Evolutionary conservation across 306 rosid genomes (phyloP), one percentile per base, ranked within the genome.

Genomic region (Senna tora): DNA sequence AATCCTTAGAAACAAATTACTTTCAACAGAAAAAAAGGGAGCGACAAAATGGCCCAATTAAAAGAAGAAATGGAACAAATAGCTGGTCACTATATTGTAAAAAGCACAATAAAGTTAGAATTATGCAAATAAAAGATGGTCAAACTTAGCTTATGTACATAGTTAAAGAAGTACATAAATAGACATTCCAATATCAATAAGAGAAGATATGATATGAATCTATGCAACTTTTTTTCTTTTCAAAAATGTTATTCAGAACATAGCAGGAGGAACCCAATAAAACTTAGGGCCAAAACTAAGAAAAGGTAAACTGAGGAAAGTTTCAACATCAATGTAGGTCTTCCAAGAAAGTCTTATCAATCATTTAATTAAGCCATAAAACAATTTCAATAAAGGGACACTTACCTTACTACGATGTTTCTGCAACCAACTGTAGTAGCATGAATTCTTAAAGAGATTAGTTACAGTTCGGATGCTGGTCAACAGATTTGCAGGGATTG

Each of bases 341-440:
- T 59, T 60, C 56, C 65, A 49, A 71, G 53, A 34, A 59, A 53
- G 34, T 76, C 42, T 45, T 73, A 66, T 47, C 43, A 63, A 49
- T 55, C 51, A 54, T 32, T 60, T 34, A 47, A 62, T 62, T 63
- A 56, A 39, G 32, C 49, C 19, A 58, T 16, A 49, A 57, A 77
- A 39, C 9, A 69, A 78, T 58, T 36, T 55, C 46, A 41, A 64
- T 32, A 22, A 75, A 43, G 73, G 47, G 75, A 78, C 65, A 51
- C 82, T 68, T 72, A 94, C 98, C 98, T 91, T 96, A 74, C 86
- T 80, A 22, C 85, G 86, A 83, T 87, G 88, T 72, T 74, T 81
- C 69, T 75, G 88, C 80, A 94, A 84, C 98, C 96, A 94, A 83
- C 66, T 81, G 82, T 68, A 51, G 82, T 53, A 84, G 72, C 75